Conservation (phyloP, 345 rosid species). For the Firmiana major region DNA sequence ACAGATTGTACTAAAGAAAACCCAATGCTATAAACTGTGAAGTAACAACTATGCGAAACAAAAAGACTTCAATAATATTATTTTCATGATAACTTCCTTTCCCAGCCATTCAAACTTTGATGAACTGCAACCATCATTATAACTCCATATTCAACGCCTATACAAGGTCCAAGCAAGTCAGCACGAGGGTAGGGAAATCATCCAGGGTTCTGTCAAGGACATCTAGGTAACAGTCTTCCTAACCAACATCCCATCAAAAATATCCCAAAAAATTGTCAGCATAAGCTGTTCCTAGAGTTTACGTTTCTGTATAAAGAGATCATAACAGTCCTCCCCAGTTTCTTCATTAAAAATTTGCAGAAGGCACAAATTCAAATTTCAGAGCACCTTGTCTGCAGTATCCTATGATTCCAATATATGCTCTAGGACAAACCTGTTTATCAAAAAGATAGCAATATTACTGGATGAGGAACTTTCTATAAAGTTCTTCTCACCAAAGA, state of each 20-base stretch:
- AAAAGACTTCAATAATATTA: neutral
- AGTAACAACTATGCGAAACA: neutral
- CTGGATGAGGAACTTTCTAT: neutral
- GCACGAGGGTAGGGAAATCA: neutral
- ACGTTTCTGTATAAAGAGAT: neutral
- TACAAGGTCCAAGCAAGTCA: neutral
- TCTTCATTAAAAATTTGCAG: no score
- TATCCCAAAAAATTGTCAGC: neutral
- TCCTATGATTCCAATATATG: neutral
- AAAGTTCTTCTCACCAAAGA: neutral
- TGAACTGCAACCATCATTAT: neutral
- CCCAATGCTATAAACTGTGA: neutral
- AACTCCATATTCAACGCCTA: neutral
- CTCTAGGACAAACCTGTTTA: neutral
- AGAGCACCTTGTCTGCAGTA: neutral
- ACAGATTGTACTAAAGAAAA: neutral
- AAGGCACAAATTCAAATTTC: neutral
- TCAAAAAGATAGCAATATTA: neutral
- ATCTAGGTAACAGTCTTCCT: neutral
- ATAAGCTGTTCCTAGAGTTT: neutral
- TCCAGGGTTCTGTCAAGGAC: neutral
- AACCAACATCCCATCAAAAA: neutral
- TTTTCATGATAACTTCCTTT: conserved; percentile 3
- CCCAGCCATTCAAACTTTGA: neutral
- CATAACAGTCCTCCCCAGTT: no score